Conservation (phyloP, 176 grass and related monocot genomes). For the Saccharum spontaneum region DNA sequence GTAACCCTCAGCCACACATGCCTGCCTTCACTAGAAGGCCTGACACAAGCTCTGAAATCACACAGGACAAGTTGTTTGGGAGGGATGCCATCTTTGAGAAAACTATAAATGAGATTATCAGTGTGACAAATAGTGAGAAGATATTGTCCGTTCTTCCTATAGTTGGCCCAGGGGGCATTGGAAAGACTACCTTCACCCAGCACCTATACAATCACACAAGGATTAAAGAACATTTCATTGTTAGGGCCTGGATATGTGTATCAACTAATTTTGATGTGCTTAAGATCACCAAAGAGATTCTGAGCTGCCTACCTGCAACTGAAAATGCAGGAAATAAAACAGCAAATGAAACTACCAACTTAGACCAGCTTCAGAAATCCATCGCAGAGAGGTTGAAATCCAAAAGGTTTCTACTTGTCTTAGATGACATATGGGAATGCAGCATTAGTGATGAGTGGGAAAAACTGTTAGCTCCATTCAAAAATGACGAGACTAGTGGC, state of each 20-base stretch:
- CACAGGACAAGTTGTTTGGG: no score
- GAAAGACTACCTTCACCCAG: conserved; percentile 51
- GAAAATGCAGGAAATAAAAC: not conserved
- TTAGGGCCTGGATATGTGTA: conserved; percentile 32
- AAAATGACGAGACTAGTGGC: not conserved
- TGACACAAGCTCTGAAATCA: no score
- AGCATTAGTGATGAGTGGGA: not conserved
- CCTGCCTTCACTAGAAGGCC: no score
- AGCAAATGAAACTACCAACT: not conserved
- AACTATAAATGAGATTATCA: not conserved
- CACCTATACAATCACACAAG: not conserved
- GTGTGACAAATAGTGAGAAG: fast-evolving
- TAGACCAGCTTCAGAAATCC: not conserved
- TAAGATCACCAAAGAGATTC: conserved; percentile 22
- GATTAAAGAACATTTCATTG: not conserved
- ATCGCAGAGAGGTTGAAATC: not conserved
- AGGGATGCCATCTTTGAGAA: not conserved
- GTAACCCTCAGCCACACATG: no score
- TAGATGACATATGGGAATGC: conserved; percentile 39
- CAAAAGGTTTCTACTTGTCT: conserved; percentile 17
- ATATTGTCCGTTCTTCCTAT: conserved; percentile 32
- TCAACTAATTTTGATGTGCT: conserved; percentile 36
- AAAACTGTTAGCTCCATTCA: not conserved
- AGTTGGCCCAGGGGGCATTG: conserved; percentile 43
- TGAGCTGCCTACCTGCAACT: not conserved